phyloP scores from a whole-genome alignment of 306 rosid species.

The Vigna unguiculata region DNA sequence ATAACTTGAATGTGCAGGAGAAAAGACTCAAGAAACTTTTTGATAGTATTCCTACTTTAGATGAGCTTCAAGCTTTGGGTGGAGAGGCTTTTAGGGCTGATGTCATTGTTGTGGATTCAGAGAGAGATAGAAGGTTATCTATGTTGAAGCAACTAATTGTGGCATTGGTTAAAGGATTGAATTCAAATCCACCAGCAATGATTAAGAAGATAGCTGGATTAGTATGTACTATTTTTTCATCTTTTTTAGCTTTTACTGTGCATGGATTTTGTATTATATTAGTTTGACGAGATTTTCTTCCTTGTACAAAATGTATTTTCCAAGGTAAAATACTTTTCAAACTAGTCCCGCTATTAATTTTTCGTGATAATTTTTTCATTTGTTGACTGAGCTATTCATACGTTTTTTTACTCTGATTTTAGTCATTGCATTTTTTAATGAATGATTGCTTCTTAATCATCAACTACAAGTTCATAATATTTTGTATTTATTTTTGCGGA shows the following conservation, averaged over 20 bases:
- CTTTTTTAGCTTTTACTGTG: constrained; percentile 23
- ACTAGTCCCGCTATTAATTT: constrained; percentile 28
- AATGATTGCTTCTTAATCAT: constrained; percentile 27
- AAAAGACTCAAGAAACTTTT: constrained; percentile 79
- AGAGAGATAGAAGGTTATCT: constrained; percentile 90
- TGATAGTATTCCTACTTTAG: constrained; percentile 83
- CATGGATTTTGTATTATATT: constrained; percentile 26
- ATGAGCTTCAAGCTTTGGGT: constrained; percentile 77
- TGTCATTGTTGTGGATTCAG: constrained; percentile 85
- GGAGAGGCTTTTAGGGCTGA: constrained; percentile 84
- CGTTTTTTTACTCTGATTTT: constrained; percentile 35
- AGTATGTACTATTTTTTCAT: constrained; percentile 54
- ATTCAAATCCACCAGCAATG: constrained; percentile 82
- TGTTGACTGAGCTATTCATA: constrained; percentile 24
- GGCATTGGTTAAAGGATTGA: constrained; percentile 87
- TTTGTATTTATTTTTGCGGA: constrained; percentile 22
- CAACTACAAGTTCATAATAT: constrained; percentile 35
- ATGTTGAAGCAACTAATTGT: constrained; percentile 87
- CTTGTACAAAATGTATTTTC: constrained; percentile 21
- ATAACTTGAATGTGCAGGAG: constrained; percentile 63
- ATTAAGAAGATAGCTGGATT: constrained; percentile 95
- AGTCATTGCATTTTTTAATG: constrained; percentile 3
- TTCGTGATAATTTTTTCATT: constrained; percentile 33
- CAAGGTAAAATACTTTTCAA: constrained; percentile 33
- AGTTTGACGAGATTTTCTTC: background rate